Conservation (phyloP, 768 basidiomycete genomes). For the Suillus paluster region DNA sequence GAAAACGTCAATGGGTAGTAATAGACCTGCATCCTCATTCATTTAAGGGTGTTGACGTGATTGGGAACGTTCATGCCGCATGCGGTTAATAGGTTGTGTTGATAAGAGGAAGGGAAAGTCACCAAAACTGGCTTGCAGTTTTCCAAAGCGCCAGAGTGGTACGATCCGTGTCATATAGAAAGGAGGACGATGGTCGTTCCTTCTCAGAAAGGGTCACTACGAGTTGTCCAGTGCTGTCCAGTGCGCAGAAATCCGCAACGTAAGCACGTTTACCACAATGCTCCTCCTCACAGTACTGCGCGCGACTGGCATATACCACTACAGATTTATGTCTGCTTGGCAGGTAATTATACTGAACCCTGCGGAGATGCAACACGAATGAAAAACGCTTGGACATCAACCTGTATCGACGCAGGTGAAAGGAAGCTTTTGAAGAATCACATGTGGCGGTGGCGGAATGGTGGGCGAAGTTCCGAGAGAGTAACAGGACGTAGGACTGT, state of each 20-base stretch:
- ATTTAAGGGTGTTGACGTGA: conserved; percentile 8
- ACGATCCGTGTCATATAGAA: background rate
- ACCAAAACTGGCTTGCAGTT: background rate
- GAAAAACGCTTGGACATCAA: background rate
- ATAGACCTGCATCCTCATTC: background rate
- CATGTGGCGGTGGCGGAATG: background rate
- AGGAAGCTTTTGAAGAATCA: background rate
- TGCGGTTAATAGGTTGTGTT: conserved; percentile 1
- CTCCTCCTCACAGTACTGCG: background rate
- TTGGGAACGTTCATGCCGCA: background rate
- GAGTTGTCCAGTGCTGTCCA: too few relatives aligned
- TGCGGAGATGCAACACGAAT: background rate
- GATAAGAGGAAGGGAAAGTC: background rate
- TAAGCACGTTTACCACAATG: background rate
- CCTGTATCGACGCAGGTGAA: background rate
- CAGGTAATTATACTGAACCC: background rate
- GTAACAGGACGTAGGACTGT: background rate
- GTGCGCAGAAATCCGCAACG: background rate
- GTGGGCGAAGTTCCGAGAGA: background rate
- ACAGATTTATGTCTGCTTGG: background rate
- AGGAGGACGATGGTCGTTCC: too few relatives aligned
- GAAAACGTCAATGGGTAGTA: background rate
- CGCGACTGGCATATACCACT: background rate
- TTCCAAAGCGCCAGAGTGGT: background rate
- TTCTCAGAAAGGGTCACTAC: too few relatives aligned